Evolutionary conservation across 1,284 basidiomycete species (phyloP).

Genomic region (Melampsora larici-populina): DNA sequence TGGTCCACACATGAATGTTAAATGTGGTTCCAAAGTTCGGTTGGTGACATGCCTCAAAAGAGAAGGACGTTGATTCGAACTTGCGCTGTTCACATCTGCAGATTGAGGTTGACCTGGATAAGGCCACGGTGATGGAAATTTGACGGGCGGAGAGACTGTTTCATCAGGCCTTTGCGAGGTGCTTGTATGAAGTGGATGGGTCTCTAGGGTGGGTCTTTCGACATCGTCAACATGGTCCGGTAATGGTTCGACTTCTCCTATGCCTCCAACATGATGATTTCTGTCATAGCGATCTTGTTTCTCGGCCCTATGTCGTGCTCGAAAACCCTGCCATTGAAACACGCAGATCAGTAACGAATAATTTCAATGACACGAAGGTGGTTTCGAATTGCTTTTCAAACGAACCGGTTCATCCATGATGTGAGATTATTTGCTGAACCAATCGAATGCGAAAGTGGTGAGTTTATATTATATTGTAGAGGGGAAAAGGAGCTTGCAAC

Average conservation of each 20-base stretch:
- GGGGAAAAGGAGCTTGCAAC: too few relatives aligned
- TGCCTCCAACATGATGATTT: slow-evolving; percentile 13
- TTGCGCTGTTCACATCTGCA: background rate
- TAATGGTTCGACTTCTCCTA: slow-evolving; percentile 24
- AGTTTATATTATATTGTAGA: too few relatives aligned
- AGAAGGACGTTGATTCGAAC: background rate
- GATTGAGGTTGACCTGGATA: background rate
- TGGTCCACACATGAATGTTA: slow-evolving; percentile 63
- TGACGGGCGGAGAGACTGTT: slow-evolving; percentile 13
- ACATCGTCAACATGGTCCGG: slow-evolving; percentile 12
- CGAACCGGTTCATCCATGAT: slow-evolving; percentile 28
- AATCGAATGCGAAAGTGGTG: too few relatives aligned
- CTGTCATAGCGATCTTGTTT: slow-evolving; percentile 24
- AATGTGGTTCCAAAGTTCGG: slow-evolving; percentile 24
- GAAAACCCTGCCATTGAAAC: slow-evolving; percentile 28
- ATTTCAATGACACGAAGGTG: background rate
- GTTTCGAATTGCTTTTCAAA: background rate
- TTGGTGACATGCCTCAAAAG: slow-evolving; percentile 4
- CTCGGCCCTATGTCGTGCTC: slow-evolving; percentile 36
- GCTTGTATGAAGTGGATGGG: background rate
- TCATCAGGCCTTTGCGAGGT: background rate
- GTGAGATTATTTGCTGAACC: too few relatives aligned
- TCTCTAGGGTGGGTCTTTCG: background rate
- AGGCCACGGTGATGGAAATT: slow-evolving; percentile 4
- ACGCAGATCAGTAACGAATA: background rate